phyloP scores from a whole-genome alignment of 805 yeast species.

The Cephaloascus fragrans region DNA sequence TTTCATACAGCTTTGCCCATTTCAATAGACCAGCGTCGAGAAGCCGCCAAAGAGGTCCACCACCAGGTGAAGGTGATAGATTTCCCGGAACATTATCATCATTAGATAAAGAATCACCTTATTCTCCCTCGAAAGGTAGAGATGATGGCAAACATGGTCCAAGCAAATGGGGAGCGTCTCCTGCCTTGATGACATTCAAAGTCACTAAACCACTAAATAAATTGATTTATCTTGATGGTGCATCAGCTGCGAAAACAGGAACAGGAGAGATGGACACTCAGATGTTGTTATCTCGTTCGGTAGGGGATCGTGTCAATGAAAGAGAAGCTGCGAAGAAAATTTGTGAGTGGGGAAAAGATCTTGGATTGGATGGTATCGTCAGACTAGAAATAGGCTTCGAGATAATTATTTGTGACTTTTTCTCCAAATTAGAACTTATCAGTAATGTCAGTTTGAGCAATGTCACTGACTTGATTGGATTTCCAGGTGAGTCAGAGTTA shows the following conservation, averaged over 20 bases:
- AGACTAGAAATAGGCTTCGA: conserved; percentile 56
- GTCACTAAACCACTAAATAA: conserved; percentile 36
- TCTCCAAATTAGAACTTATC: conserved; percentile 35
- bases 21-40: conserved; percentile 1
- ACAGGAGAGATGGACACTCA: conserved; percentile 60
- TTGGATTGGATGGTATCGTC: conserved; percentile 49
- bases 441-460: conserved; percentile 31
- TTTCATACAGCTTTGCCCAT: conserved; percentile 41
- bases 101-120: conserved; percentile 1
- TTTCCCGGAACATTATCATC: conserved; percentile 1
- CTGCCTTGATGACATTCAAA: conserved; percentile 33
- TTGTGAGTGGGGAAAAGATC: conserved; percentile 44
- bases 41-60: neutral
- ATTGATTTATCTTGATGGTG: conserved; percentile 51
- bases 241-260: conserved; percentile 50
- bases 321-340: conserved; percentile 35
- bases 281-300: conserved; percentile 23
- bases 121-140: conserved; percentile 1
- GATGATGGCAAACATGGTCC: neutral
- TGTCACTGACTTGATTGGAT: conserved; percentile 23
- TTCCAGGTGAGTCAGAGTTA: conserved; percentile 17
- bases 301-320: conserved; percentile 23
- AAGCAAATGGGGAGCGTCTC: neutral
- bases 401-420: conserved; percentile 49
- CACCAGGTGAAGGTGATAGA: neutral